These are phyloP conservation scores for Adansonia gregorii DNA, from an alignment of 441 rosid genomes.

Conservation along the genomic window DNA sequence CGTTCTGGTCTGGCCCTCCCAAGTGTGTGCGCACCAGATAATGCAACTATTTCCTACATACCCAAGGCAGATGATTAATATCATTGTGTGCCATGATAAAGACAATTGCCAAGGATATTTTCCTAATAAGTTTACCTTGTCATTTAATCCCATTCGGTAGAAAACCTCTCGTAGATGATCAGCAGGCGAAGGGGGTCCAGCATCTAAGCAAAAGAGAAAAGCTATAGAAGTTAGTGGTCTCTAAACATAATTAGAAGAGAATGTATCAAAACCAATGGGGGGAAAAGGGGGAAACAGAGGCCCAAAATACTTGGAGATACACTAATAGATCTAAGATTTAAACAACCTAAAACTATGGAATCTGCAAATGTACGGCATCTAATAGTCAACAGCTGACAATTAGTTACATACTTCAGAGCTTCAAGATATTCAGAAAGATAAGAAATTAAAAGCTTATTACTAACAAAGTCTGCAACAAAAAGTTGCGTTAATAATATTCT, in stretches of 20 bases:
- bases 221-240: constrained; percentile 6
- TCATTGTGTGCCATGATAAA: background rate
- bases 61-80: constrained; percentile 7
- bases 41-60: constrained; percentile 88
- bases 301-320: background rate
- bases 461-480: background rate
- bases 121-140: constrained; percentile 53
- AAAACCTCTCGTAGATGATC: constrained; percentile 83
- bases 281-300: background rate
- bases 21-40: constrained; percentile 94
- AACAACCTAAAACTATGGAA: background rate
- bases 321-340: background rate
- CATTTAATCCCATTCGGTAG: constrained; percentile 91
- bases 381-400: background rate
- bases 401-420: background rate
- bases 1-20: constrained; percentile 96
- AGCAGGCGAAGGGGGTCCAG: constrained; percentile 89
- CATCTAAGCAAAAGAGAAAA: constrained; percentile 50
- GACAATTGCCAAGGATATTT: background rate
- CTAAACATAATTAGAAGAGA: constrained; percentile 3
- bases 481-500: background rate
- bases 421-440: background rate
- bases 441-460: background rate
- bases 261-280: background rate
- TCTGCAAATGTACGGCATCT: background rate